These are phyloP conservation scores for Climacium dendroides DNA, from an alignment of 225 moss, liverwort and hornwort species.

Conservation along the genomic window DNA sequence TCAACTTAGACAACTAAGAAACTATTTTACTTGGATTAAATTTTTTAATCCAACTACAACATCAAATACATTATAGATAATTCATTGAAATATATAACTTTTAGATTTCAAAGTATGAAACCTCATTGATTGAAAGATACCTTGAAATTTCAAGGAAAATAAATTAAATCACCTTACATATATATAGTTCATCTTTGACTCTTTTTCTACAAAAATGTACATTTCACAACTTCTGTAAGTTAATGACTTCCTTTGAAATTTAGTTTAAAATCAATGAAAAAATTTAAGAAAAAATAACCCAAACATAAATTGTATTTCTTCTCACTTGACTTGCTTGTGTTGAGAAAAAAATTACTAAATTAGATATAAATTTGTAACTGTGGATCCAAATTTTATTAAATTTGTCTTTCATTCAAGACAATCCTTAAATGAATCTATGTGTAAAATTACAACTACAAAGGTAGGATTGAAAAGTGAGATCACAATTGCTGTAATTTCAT, in stretches of 20 bases:
- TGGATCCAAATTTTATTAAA: not conserved
- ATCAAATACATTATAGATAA: not conserved
- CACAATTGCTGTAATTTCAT: no score
- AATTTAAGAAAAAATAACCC: not conserved
- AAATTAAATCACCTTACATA: not conserved
- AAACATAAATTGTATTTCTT: not conserved
- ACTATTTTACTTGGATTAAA: not conserved
- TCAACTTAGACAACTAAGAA: not conserved
- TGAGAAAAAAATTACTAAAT: not conserved
- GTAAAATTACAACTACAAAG: no score
- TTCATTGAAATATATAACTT: accelerated
- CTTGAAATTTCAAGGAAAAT: no score
- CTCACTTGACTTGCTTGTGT: not conserved
- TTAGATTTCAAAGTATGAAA: not conserved
- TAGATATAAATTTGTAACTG: not conserved
- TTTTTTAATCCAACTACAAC: not conserved
- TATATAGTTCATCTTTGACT: not conserved
- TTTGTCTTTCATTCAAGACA: not conserved
- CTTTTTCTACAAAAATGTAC: not conserved
- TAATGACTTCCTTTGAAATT: not conserved
- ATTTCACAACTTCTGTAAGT: not conserved
- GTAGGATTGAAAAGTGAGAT: no score
- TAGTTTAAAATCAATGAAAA: not conserved
- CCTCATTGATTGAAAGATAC: not conserved
- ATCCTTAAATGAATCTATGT: not conserved